phyloP scores from a whole-genome alignment of 2,329 filamentous ascomycete species.

The Parascedosporium putredinis region DNA sequence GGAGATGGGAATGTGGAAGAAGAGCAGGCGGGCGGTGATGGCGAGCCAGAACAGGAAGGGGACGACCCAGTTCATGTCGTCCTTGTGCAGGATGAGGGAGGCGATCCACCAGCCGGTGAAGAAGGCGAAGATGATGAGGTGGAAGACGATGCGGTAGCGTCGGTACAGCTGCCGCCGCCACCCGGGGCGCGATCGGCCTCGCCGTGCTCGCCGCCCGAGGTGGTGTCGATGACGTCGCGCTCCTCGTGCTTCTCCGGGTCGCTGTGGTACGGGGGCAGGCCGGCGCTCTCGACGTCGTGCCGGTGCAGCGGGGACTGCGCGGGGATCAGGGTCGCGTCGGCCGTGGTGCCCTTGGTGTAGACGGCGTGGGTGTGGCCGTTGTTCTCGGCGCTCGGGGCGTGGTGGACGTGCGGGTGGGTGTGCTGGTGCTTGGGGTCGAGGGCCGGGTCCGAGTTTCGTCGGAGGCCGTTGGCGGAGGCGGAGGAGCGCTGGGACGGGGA shows the following conservation, averaged over 20 bases:
- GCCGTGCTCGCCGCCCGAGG: constrained; percentile 15
- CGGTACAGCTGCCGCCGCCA: constrained; percentile 28
- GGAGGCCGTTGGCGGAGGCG: constrained; percentile 9
- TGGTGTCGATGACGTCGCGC: constrained; percentile 21
- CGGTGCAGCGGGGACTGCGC: constrained; percentile 25
- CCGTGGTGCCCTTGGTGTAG: constrained; percentile 32
- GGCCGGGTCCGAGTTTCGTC: constrained; percentile 21
- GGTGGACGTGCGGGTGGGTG: constrained; percentile 31
- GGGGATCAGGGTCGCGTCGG: constrained; percentile 24
- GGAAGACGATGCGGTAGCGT: constrained; percentile 33
- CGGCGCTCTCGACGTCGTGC: constrained; percentile 16
- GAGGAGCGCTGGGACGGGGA: background rate
- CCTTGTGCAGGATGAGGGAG: constrained; percentile 58
- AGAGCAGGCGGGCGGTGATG: constrained; percentile 63
- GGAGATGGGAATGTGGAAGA: constrained; percentile 60
- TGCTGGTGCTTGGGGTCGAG: constrained; percentile 31
- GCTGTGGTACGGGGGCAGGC: constrained; percentile 16
- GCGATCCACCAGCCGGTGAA: constrained; percentile 65
- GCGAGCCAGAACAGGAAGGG: constrained; percentile 74
- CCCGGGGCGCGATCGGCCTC: constrained; percentile 14
- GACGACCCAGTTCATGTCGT: constrained; percentile 70
- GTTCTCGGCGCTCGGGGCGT: constrained; percentile 25
- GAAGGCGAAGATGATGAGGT: constrained; percentile 32
- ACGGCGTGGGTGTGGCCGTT: constrained; percentile 25
- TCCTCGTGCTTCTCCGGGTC: constrained; percentile 32